These are phyloP conservation scores for Exophiala phaeomuriformis DNA, from an alignment of 2,329 filamentous ascomycete genomes.

Conservation along the genomic window DNA sequence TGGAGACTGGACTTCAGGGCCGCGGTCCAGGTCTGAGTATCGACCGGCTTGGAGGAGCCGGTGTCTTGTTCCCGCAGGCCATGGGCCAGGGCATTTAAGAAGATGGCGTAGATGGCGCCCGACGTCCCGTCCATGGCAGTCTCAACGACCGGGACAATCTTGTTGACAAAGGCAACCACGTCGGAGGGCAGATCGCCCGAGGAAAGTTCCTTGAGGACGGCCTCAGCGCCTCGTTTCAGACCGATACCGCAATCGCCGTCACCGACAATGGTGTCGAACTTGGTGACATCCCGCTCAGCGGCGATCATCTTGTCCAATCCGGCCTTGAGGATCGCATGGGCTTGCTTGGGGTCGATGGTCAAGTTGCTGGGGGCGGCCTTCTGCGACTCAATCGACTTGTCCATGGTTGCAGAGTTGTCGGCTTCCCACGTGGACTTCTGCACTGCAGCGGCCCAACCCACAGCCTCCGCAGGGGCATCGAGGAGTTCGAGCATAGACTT, in stretches of 20 bases:
- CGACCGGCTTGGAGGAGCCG: constrained; percentile 40
- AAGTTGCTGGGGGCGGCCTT: constrained; percentile 49
- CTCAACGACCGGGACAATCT: constrained; percentile 58
- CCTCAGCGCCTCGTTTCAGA: constrained; percentile 77
- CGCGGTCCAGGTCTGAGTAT: constrained; percentile 51
- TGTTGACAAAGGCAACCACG: constrained; percentile 52
- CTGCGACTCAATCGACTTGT: constrained; percentile 34
- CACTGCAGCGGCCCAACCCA: constrained; percentile 59
- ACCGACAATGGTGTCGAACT: constrained; percentile 71
- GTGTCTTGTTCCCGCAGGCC: constrained; percentile 52
- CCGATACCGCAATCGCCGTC: constrained; percentile 88
- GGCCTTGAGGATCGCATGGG: constrained; percentile 47
- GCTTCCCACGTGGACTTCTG: constrained; percentile 53
- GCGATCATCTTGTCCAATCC: constrained; percentile 54
- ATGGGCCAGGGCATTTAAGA: constrained; percentile 75
- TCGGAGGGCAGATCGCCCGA: constrained; percentile 46
- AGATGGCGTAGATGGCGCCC: constrained; percentile 77
- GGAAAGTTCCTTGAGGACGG: constrained; percentile 41
- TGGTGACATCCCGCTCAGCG: constrained; percentile 59
- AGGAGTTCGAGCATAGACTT: constrained; percentile 57
- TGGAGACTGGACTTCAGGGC: constrained; percentile 66
- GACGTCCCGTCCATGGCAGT: constrained; percentile 67
- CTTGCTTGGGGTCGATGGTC: constrained; percentile 44
- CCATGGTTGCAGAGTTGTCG: constrained; percentile 37
- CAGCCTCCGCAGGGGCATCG: constrained; percentile 60